These are phyloP conservation scores for Fusarium phyllophilum DNA, from an alignment of 2,329 filamentous ascomycete genomes.

Conservation along the genomic window DNA sequence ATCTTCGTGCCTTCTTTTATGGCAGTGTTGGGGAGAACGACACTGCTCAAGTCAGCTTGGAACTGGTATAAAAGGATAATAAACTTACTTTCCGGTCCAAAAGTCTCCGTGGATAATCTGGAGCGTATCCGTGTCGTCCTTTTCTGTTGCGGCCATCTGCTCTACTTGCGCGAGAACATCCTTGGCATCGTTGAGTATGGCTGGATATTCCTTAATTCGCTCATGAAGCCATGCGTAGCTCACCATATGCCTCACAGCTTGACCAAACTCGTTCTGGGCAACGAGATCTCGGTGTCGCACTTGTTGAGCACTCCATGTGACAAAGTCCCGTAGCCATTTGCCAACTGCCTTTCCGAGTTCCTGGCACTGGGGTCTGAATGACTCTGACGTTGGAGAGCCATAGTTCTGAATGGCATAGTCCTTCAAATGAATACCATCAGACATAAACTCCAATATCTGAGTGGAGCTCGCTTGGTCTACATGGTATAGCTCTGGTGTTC, in stretches of 20 bases:
- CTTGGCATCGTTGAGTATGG: not conserved
- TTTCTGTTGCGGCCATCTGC: not conserved
- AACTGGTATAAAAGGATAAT: not conserved
- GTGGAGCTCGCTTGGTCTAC: not conserved
- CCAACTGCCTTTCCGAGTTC: conserved; percentile 5
- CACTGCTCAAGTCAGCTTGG: not conserved
- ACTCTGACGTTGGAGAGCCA: not conserved
- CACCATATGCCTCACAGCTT: conserved; percentile 1
- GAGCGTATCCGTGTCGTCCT: not conserved
- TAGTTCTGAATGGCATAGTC: not conserved
- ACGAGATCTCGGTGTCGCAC: not conserved
- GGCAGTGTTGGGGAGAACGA: not conserved
- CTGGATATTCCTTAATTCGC: not conserved
- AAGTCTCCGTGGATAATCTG: conserved; percentile 13
- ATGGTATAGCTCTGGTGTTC: not conserved
- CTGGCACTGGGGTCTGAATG: not conserved
- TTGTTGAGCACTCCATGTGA: not conserved
- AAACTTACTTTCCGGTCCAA: conserved; percentile 2
- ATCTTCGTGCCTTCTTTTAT: not conserved
- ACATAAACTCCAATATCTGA: not conserved
- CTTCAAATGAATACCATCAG: not conserved
- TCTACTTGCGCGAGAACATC: not conserved
- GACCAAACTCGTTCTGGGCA: not conserved
- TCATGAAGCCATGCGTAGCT: not conserved
- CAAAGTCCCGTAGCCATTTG: conserved; percentile 5